Evolutionary conservation across 176 grass and related monocot species (phyloP).

Genomic region (Musa schizocarpa): DNA sequence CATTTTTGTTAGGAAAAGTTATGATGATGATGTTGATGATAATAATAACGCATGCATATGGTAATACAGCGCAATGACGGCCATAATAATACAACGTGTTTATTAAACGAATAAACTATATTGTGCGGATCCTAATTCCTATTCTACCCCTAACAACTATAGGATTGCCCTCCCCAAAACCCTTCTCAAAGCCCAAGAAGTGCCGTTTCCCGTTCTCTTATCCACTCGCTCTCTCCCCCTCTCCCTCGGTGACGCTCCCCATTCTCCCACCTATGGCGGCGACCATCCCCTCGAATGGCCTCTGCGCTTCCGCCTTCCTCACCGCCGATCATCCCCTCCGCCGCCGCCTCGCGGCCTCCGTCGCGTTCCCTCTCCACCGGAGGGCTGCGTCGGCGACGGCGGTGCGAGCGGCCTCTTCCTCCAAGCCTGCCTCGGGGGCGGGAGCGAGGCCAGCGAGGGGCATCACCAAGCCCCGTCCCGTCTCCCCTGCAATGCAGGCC

Average conservation of each 20-base stretch:
- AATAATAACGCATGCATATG: too few species aligned
- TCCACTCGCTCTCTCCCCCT: background rate
- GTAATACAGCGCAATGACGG: too few species aligned
- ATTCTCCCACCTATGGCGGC: slow-evolving; percentile 30
- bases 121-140: background rate
- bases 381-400: background rate
- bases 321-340: background rate
- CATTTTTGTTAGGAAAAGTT: too few species aligned
- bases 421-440: slow-evolving; percentile 19
- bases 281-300: slow-evolving; percentile 18
- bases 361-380: background rate
- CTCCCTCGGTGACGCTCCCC: background rate
- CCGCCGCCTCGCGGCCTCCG: background rate
- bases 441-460: slow-evolving; percentile 47
- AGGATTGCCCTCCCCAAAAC: background rate
- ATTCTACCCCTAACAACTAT: background rate
- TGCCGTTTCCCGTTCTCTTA: background rate
- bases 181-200: background rate
- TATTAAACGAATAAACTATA: too few species aligned
- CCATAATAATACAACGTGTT: too few species aligned
- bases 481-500: slow-evolving; percentile 60
- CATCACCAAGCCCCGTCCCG: slow-evolving; percentile 54
- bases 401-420: slow-evolving; percentile 26
- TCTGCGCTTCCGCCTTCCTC: slow-evolving; percentile 16
- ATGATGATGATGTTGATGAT: too few species aligned